phyloP scores from a whole-genome alignment of 2,329 filamentous ascomycete genomes.

The Colletotrichum sp. region DNA sequence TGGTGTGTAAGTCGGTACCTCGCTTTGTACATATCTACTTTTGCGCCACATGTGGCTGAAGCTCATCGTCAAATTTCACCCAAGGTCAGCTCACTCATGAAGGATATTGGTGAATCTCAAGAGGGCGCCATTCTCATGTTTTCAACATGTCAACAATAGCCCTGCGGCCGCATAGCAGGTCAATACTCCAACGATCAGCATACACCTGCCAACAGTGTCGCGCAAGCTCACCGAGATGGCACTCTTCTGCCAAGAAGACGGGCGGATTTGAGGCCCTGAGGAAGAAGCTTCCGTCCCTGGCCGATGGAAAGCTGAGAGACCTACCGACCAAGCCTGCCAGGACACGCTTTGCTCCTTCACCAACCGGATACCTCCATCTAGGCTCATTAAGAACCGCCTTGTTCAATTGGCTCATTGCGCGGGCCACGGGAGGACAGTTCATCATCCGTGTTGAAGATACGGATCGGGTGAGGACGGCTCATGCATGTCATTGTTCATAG shows the following conservation, averaged over 20 bases:
- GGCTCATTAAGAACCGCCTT: slow-evolving; percentile 90
- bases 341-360: slow-evolving; percentile 90
- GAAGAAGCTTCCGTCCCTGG: slow-evolving; percentile 19
- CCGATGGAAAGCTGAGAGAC: slow-evolving; percentile 20
- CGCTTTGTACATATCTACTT: not conserved
- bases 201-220: not conserved
- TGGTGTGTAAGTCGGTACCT: not conserved
- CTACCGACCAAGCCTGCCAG: slow-evolving; percentile 56
- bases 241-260: slow-evolving; percentile 12
- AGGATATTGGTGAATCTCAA: not conserved
- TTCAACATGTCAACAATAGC: slow-evolving; percentile 13
- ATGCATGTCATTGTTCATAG: not conserved
- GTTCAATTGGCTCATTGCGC: slow-evolving; percentile 94
- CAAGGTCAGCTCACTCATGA: slow-evolving; percentile 1
- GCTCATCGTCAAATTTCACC: slow-evolving; percentile 20
- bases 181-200: not conserved
- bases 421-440: slow-evolving; percentile 87
- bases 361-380: slow-evolving; percentile 91
- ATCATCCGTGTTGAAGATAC: slow-evolving; percentile 93
- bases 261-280: slow-evolving; percentile 21
- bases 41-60: slow-evolving; percentile 21
- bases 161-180: not conserved
- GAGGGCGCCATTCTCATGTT: not conserved
- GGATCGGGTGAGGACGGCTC: slow-evolving; percentile 69
- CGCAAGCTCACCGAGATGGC: slow-evolving; percentile 3